phyloP scores from a whole-genome alignment of 2,329 filamentous ascomycete genomes.

The Neurospora sp. region DNA sequence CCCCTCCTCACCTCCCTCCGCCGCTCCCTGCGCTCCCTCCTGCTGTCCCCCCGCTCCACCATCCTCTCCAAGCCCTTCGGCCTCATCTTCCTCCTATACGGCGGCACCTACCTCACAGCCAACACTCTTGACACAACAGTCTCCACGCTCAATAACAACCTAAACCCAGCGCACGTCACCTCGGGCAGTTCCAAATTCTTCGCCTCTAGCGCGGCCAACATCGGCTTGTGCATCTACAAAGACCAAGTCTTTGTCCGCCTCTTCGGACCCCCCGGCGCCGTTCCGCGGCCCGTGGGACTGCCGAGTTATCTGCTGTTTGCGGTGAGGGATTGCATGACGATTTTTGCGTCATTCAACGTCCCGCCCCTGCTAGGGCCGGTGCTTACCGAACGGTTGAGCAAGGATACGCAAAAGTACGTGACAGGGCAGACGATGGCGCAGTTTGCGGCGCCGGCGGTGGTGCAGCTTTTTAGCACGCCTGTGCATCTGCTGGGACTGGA shows the following conservation, averaged over 20 bases:
- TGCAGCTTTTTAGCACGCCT: slow-evolving; percentile 74
- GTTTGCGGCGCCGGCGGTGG: slow-evolving; percentile 66
- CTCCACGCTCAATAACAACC: slow-evolving; percentile 51
- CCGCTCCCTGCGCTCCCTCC: slow-evolving; percentile 44
- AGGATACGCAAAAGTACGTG: slow-evolving; percentile 39
- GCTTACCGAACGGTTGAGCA: slow-evolving; percentile 45
- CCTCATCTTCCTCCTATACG: slow-evolving; percentile 68
- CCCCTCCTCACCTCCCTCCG: slow-evolving; percentile 50
- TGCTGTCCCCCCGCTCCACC: slow-evolving; percentile 50
- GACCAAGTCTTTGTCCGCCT: slow-evolving; percentile 76
- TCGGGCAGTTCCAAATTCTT: slow-evolving; percentile 72
- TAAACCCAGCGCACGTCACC: slow-evolving; percentile 48
- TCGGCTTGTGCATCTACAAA: slow-evolving; percentile 80
- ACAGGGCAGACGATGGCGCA: slow-evolving; percentile 58
- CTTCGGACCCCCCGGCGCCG: slow-evolving; percentile 54
- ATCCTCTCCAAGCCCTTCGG: slow-evolving; percentile 57
- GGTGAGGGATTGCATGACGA: slow-evolving; percentile 73
- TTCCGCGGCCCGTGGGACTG: slow-evolving; percentile 50
- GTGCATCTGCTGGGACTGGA: slow-evolving; percentile 79
- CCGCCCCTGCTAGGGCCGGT: slow-evolving; percentile 67
- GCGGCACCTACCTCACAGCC: slow-evolving; percentile 79
- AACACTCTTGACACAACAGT: slow-evolving; percentile 75
- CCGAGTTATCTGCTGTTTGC: slow-evolving; percentile 72
- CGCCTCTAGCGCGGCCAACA: slow-evolving; percentile 71
- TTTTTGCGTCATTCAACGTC: slow-evolving; percentile 87